Conservation (phyloP, 108 stramenopile species). For the Cyclostephanos tholiformis region DNA sequence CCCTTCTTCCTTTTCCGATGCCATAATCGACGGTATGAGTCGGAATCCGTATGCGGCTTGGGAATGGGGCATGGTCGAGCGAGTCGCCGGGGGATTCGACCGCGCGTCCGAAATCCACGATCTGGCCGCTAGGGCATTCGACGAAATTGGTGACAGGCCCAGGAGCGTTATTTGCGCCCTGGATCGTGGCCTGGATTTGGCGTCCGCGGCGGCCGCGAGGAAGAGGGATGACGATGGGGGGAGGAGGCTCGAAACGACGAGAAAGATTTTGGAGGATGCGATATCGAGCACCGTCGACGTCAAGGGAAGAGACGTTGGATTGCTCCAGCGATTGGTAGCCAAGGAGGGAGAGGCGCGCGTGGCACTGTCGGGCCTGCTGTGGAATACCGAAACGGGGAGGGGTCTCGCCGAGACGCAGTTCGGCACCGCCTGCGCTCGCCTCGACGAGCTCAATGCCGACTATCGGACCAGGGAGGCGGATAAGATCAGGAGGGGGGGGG, state of each 20-base stretch:
- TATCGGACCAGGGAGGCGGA: slow-evolving; percentile 44
- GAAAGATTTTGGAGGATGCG: slow-evolving; percentile 48
- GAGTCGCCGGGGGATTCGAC: slow-evolving; percentile 44
- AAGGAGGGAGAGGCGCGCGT: slow-evolving; percentile 84
- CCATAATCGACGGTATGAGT: slow-evolving; percentile 57
- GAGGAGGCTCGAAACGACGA: slow-evolving; percentile 23
- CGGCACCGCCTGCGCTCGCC: slow-evolving; percentile 65
- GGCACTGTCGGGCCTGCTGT: slow-evolving; percentile 68
- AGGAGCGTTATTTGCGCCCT: slow-evolving; percentile 62
- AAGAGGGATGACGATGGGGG: background rate
- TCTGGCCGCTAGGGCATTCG: slow-evolving; percentile 61
- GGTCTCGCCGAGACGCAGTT: slow-evolving; percentile 64
- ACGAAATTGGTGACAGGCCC: slow-evolving; percentile 71
- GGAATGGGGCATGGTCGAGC: slow-evolving; percentile 80
- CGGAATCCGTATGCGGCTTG: slow-evolving; percentile 82
- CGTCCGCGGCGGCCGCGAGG: slow-evolving; percentile 30
- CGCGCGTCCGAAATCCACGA: slow-evolving; percentile 55
- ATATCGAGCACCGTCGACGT: slow-evolving; percentile 56
- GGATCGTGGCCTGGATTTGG: slow-evolving; percentile 81
- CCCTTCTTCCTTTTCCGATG: no score
- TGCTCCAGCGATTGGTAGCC: slow-evolving; percentile 78
- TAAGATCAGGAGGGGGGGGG: slow-evolving; percentile 32
- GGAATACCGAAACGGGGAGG: slow-evolving; percentile 43
- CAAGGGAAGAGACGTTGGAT: slow-evolving; percentile 65
- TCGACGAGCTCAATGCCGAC: slow-evolving; percentile 78